Base-by-base conservation (phyloP, 805 yeast genomes). In the Candida namnaoensis region DNA sequence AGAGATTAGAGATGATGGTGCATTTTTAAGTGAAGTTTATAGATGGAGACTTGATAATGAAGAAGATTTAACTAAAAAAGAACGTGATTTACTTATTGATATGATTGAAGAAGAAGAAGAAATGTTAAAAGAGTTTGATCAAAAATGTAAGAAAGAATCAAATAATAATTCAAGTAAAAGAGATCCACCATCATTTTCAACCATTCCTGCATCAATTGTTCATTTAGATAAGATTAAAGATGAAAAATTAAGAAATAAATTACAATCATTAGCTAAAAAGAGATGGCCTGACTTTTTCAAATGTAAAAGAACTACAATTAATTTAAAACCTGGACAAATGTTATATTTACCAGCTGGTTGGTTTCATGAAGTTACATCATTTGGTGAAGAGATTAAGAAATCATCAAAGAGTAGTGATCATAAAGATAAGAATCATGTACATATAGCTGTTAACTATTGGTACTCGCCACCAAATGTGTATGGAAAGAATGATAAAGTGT, bases 281-380 rank as follows among this genome's bases (percentile, higher is more conserved):
- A 55, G 65, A 28, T 82, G 72, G 58, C 83, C 84, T 0, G 65
- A 68, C 1, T 65, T 80, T 39, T 52, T 68, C 35, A 45, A 59
- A 1, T 63, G 76, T 2, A 57, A 64, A 15, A 65, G 67, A 37
- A 52, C 70, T 13, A 63, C 69, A 14, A 77, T 78, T 2, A 64
- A 71, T 53, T 48, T 83, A 26, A 53, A 68, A 27, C 78, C 81
- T 0, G 88, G 88, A 0, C 78, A 82, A 38, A 76, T 80, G 80
- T 56, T 83, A 23, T 83, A 74, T 53, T 55, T 83, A 25, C 91
- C 91, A 1, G 73, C 84, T 1, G 88, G 91, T 3, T 83, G 90
- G 90, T 83, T 83, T 52, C 91, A 83, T 55, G 91, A 83, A 56
- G 91, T 83, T 2, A 73, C 85, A 1, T 79, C 86, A 9, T 80